Evolutionary conservation across 441 rosid species (phyloP).

Genomic region (Corymbia calophylla): DNA sequence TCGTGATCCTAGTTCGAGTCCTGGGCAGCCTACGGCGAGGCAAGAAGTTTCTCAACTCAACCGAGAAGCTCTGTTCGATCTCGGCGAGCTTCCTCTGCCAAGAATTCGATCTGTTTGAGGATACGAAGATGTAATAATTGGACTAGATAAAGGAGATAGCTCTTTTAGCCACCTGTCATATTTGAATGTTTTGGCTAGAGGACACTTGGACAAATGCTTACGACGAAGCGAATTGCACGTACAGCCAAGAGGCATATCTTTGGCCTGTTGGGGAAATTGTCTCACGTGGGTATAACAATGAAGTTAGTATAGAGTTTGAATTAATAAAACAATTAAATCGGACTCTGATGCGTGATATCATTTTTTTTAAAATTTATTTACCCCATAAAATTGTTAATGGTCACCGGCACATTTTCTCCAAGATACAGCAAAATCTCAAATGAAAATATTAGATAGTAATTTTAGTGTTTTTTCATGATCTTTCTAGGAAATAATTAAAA

Average conservation of each 20-base stretch:
- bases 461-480: no score
- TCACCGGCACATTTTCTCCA: no score
- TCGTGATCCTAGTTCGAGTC: no score
- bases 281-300: no score
- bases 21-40: neutral
- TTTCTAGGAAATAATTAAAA: no score
- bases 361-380: no score
- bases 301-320: no score
- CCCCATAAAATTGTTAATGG: no score
- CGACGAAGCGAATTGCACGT: neutral
- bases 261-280: neutral
- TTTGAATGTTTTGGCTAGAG: neutral
- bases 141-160: neutral
- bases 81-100: neutral
- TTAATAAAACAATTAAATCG: no score
- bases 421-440: no score
- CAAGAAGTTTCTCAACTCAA: neutral
- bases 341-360: no score
- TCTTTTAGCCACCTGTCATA: neutral
- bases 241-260: neutral
- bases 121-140: neutral
- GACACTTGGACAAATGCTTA: neutral
- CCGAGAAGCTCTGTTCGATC: neutral
- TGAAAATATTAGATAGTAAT: no score
- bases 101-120: neutral